Conservation (phyloP, 83 land plant genomes). For the Picea engelmannii region DNA sequence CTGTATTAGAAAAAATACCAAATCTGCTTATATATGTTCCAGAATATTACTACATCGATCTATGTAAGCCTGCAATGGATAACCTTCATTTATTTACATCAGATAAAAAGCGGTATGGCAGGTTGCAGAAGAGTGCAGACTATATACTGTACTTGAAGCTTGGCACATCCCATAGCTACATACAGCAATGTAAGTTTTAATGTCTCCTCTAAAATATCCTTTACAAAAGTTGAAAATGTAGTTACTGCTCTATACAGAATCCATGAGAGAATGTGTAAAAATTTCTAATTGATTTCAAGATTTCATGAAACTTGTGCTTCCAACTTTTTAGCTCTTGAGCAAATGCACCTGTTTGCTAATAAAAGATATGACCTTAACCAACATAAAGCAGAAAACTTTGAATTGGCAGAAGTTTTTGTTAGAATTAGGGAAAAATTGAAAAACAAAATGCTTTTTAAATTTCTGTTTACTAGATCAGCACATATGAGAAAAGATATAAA, state of each 20-base stretch:
- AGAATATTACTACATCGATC: no score
- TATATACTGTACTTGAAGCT: background rate
- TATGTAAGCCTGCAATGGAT: no score
- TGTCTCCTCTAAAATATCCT: background rate
- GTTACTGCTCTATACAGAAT: background rate
- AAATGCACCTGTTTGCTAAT: background rate
- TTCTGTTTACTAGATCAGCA: no score
- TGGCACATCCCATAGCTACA: no score
- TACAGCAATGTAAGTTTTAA: background rate
- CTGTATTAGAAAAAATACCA: no score
- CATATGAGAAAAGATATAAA: no score
- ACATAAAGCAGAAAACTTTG: no score
- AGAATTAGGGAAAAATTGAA: no score
- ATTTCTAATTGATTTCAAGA: background rate
- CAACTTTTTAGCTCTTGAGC: background rate
- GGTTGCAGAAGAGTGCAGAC: background rate
- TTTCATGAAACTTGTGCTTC: background rate
- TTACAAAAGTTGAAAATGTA: background rate
- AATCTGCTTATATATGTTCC: no score
- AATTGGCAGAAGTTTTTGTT: background rate
- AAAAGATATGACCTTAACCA: background rate
- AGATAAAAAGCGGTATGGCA: background rate
- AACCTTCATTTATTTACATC: no score
- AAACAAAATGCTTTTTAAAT: no score
- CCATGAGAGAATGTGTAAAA: no score